phyloP scores from a whole-genome alignment of 805 yeast genomes.

The Isabelozyma rhagii region DNA sequence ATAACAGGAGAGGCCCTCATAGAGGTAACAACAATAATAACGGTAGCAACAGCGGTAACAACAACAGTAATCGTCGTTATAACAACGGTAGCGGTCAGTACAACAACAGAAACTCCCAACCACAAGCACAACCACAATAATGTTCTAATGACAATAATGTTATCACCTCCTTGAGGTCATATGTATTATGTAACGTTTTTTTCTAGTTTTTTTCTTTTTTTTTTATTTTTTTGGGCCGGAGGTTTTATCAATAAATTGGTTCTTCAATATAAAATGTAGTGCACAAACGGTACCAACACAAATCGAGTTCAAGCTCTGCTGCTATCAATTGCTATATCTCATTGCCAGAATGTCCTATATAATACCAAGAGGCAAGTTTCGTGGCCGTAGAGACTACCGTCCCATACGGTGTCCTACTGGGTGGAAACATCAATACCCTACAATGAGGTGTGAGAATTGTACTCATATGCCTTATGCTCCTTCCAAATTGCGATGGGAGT shows the following conservation, averaged over 20 bases:
- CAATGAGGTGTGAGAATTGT: conserved; percentile 8
- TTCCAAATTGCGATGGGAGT: conserved; percentile 1
- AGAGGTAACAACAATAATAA: conserved; percentile 16
- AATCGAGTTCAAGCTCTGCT: conserved; percentile 1
- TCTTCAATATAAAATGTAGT: background rate
- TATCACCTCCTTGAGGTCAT: background rate
- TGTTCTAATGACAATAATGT: conserved; percentile 4
- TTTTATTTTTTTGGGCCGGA: background rate
- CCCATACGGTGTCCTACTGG: conserved; percentile 12
- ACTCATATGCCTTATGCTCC: conserved; percentile 7
- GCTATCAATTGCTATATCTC: background rate
- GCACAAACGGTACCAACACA: conserved; percentile 3
- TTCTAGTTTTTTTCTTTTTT: background rate
- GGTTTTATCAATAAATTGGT: conserved; percentile 5
- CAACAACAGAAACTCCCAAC: background rate
- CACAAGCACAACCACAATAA: conserved; percentile 3
- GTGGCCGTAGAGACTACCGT: conserved; percentile 17
- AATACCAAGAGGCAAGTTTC: conserved; percentile 14
- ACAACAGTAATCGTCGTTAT: conserved; percentile 9
- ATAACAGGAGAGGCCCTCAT: conserved; percentile 26
- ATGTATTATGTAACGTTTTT: background rate
- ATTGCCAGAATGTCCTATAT: background rate
- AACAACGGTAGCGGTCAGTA: conserved; percentile 2
- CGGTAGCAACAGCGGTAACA: conserved; percentile 5
- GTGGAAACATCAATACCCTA: conserved; percentile 6